Evolutionary conservation across 176 grass and related monocot species (phyloP).

Genomic region (Cocos nucifera): DNA sequence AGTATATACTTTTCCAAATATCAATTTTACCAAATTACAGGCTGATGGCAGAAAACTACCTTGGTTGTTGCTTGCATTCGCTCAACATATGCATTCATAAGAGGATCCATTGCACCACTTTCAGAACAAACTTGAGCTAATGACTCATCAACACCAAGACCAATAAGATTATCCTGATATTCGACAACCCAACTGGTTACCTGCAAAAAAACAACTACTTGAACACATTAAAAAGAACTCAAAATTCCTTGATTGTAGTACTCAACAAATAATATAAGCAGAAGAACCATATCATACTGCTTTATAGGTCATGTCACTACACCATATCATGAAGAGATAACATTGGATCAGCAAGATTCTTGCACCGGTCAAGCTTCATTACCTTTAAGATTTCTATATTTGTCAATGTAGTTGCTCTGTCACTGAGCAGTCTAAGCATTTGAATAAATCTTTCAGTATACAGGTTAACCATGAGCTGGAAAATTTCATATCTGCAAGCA

Average conservation of each 20-base stretch:
- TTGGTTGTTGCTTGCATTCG: constrained; percentile 97
- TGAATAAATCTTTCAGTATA: constrained; percentile 93
- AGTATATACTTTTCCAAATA: too few relatives aligned
- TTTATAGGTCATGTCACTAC: too few relatives aligned
- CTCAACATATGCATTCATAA: constrained; percentile 99
- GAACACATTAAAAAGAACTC: constrained; percentile 18
- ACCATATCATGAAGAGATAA: too few relatives aligned
- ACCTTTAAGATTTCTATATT: constrained; percentile 99
- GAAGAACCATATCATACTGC: too few relatives aligned
- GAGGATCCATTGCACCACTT: constrained; percentile 97
- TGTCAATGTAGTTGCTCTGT: constrained; percentile 87
- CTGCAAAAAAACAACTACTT: constrained; percentile 33
- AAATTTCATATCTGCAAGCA: constrained; percentile 90
- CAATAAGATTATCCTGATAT: constrained; percentile 97
- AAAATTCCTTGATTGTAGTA: too few relatives aligned
- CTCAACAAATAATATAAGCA: too few relatives aligned
- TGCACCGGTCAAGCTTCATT: constrained; percentile 2
- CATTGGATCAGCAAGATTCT: background rate
- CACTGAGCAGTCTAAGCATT: constrained; percentile 93
- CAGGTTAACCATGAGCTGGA: constrained; percentile 96
- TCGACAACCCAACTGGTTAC: constrained; percentile 97
- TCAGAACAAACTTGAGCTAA: constrained; percentile 99
- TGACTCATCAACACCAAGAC: constrained; percentile 89
- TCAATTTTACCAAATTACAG: background rate
- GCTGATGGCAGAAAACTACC: constrained; percentile 36